Conservation (phyloP, 2,329 filamentous ascomycete genomes). For the Coleophoma cylindrospora region DNA sequence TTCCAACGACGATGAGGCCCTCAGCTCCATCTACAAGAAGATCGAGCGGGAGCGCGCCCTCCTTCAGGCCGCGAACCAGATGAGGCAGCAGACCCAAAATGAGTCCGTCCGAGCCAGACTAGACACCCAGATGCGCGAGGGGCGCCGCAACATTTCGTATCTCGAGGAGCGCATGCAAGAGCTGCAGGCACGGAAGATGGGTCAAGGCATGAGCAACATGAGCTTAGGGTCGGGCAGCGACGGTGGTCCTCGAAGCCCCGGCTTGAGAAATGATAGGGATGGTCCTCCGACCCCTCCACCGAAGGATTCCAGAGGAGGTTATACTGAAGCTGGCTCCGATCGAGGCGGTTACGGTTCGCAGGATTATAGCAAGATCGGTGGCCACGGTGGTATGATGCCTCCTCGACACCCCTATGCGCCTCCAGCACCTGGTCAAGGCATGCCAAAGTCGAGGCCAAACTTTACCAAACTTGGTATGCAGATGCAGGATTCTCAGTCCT, state of each 20-base stretch:
- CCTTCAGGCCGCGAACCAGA: conserved; percentile 88
- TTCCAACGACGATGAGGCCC: conserved; percentile 58
- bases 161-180: conserved; percentile 89
- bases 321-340: conserved; percentile 41
- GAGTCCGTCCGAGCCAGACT: conserved; percentile 83
- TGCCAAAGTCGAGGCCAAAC: conserved; percentile 76
- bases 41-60: conserved; percentile 96
- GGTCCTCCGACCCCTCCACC: conserved; percentile 63
- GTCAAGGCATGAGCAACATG: conserved; percentile 63
- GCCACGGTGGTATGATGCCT: conserved; percentile 71
- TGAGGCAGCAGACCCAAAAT: conserved; percentile 95
- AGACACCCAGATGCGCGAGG: conserved; percentile 92
- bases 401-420: conserved; percentile 74
- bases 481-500: neutral
- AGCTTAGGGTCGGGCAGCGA: conserved; percentile 45
- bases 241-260: conserved; percentile 37
- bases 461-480: conserved; percentile 89
- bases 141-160: conserved; percentile 88
- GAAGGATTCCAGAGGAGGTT: conserved; percentile 57
- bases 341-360: conserved; percentile 58
- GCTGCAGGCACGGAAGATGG: conserved; percentile 75
- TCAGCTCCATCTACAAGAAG: conserved; percentile 86
- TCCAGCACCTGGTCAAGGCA: conserved; percentile 59
- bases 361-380: conserved; percentile 53
- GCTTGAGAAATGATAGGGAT: conserved; percentile 36